These are phyloP conservation scores for Tuber melanosporum DNA, from an alignment of 495 filamentous ascomycete species.

Conservation along the genomic window DNA sequence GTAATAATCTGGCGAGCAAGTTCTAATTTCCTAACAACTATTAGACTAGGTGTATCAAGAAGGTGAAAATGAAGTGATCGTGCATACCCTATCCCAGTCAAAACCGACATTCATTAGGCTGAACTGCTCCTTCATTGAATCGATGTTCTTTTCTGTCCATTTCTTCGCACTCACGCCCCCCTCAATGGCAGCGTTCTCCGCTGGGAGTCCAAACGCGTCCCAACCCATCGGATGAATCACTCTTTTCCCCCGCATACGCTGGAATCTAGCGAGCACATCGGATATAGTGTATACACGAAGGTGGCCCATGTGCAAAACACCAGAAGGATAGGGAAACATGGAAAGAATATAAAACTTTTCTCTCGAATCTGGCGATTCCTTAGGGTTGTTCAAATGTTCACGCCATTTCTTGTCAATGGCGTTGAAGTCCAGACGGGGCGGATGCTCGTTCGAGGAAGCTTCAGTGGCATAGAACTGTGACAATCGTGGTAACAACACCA, in stretches of 20 bases:
- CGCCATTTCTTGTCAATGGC: slow-evolving; percentile 71
- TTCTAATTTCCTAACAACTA: slow-evolving; percentile 63
- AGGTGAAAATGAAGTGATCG: slow-evolving; percentile 13
- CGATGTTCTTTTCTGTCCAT: slow-evolving; percentile 77
- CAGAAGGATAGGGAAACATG: slow-evolving; percentile 93
- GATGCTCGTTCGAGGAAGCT: background rate
- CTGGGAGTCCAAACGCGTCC: slow-evolving; percentile 87
- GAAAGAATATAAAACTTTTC: slow-evolving; percentile 70
- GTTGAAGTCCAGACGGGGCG: slow-evolving; percentile 52
- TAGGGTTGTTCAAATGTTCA: slow-evolving; percentile 21
- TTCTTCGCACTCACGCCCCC: slow-evolving; percentile 65
- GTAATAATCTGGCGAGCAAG: slow-evolving; percentile 77
- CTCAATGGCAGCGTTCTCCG: slow-evolving; percentile 92
- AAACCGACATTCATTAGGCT: slow-evolving; percentile 67
- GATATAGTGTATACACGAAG: slow-evolving; percentile 85
- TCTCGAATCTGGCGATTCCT: background rate
- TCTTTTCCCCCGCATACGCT: slow-evolving; percentile 65
- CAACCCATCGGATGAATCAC: slow-evolving; percentile 87
- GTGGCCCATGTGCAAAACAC: slow-evolving; percentile 82
- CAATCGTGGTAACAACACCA: background rate
- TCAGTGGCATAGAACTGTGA: background rate
- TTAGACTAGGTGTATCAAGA: background rate
- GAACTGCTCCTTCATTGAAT: slow-evolving; percentile 76
- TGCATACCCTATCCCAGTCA: slow-evolving; percentile 71
- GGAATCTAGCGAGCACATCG: slow-evolving; percentile 73